Evolutionary conservation across 495 filamentous ascomycete species (phyloP).

Genomic region (Tricharina praecox): DNA sequence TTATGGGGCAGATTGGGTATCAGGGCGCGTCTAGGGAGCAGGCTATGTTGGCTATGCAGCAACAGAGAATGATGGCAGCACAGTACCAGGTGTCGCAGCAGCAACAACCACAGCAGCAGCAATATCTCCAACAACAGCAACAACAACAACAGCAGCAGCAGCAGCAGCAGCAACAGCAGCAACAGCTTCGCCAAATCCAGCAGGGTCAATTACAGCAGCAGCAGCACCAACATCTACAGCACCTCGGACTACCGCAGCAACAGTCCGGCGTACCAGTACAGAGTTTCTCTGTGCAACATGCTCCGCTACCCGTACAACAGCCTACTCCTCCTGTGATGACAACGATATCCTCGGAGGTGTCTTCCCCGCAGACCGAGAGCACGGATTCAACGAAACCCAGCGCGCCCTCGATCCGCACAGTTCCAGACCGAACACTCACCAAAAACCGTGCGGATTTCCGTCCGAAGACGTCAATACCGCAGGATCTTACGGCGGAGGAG

Average conservation of each 20-base stretch:
- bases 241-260: too few relatives aligned
- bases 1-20: conserved; percentile 22
- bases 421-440: conserved; percentile 24
- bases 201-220: conserved; percentile 14
- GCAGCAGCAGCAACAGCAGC: conserved; percentile 10
- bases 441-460: conserved; percentile 34
- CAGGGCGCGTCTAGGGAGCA: background rate
- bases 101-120: conserved; percentile 11
- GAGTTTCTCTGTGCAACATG: too few relatives aligned
- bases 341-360: conserved; percentile 22
- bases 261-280: too few relatives aligned
- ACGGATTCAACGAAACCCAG: background rate
- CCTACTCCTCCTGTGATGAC: background rate
- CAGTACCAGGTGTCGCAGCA: conserved; percentile 15
- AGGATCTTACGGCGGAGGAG: conserved; percentile 48
- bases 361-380: conserved; percentile 13
- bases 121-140: conserved; percentile 4
- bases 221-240: too few relatives aligned
- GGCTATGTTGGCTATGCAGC: conserved; percentile 14
- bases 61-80: conserved; percentile 16
- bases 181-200: too few relatives aligned
- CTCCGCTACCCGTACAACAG: background rate
- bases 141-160: conserved; percentile 14
- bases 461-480: conserved; percentile 67
- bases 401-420: conserved; percentile 21